Base-by-base conservation (phyloP, 768 basidiomycete genomes). In the Kwoniella bestiolae region DNA sequence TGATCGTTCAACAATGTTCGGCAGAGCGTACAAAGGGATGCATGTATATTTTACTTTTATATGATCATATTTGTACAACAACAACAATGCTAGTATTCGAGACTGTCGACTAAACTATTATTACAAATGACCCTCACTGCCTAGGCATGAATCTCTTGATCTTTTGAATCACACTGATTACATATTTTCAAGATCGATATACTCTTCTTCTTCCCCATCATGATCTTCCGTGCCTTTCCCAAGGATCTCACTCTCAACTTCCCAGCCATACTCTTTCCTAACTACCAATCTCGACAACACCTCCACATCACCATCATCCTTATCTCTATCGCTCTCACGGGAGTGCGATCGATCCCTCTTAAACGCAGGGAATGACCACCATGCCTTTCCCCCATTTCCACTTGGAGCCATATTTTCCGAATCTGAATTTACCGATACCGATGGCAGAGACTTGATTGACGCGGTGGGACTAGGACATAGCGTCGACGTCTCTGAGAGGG, bases 101-200 rank as follows among this genome's bases (percentile, higher is more conserved):
- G n/a, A n/a, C n/a, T n/a, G n/a, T n/a, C n/a, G n/a, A n/a, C n/a
- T n/a, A n/a, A n/a, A n/a, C n/a, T n/a, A n/a, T n/a, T n/a, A n/a
- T n/a, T n/a, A n/a, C n/a, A n/a, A n/a, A n/a, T n/a, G n/a, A n/a
- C n/a, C n/a, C n/a, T n/a, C n/a, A n/a, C n/a, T n/a, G n/a, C n/a
- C n/a, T n/a, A n/a, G n/a, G n/a, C n/a, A n/a, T n/a, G n/a, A n/a
- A n/a, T n/a, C n/a, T n/a, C n/a, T n/a, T n/a, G n/a, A n/a, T n/a
- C n/a, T n/a, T n/a, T 9, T 47, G 25, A 26, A 9, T 4, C 25
- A 28, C 18, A 28, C 23, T 23, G 9, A 14, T 38, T 52, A 67
- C 57, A 67, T 67, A 34, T 57, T 29, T 16, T 67, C 66, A 21
- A 67, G 34, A 52, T 67, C 66, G 55, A 67, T 67, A 18, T 61